A percentile compares a stretch with the other conserved stretches of the same genome.
These are phyloP conservation scores for Colletotrichum theobromicola DNA, from an alignment of 2,329 filamentous ascomycete species.

Conservation along the genomic window DNA sequence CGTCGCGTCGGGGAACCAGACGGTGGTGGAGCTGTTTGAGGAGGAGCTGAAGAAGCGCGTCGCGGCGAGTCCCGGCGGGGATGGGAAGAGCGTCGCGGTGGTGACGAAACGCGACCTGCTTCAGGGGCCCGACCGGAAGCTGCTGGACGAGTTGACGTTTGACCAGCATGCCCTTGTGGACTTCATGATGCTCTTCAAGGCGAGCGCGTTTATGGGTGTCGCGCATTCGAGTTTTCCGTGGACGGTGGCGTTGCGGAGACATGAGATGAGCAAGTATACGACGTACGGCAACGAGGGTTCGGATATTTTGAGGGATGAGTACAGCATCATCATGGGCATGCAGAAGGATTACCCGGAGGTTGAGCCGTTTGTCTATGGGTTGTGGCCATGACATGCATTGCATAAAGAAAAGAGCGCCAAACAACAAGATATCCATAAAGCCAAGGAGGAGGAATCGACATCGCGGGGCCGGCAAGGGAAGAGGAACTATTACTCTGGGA, in stretches of 20 bases:
- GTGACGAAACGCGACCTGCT: constrained; percentile 37
- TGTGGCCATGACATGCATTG: constrained; percentile 31
- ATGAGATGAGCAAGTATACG: constrained; percentile 33
- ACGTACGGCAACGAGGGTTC: constrained; percentile 32
- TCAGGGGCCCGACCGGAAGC: constrained; percentile 16
- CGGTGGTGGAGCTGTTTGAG: constrained; percentile 30
- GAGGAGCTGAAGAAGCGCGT: constrained; percentile 12
- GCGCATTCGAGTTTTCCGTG: constrained; percentile 37
- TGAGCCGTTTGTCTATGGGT: constrained; percentile 31
- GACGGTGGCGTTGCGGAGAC: constrained; percentile 35
- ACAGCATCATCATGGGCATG: constrained; percentile 36
- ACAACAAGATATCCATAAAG: not conserved
- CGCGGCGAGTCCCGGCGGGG: not conserved
- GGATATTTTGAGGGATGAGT: constrained; percentile 34
- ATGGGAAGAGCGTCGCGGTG: constrained; percentile 27
- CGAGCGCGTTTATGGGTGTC: constrained; percentile 37
- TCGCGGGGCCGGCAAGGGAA: not conserved
- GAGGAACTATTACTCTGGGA: not conserved
- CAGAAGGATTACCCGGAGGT: constrained; percentile 32
- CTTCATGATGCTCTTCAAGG: constrained; percentile 36
- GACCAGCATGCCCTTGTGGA: constrained; percentile 38
- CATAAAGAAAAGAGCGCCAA: not conserved
- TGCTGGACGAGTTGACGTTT: constrained; percentile 30
- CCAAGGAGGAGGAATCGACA: not conserved
- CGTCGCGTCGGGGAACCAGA: constrained; percentile 33